phyloP scores from a whole-genome alignment of 768 basidiomycete genomes.

The Paxillus rubicundulus region DNA sequence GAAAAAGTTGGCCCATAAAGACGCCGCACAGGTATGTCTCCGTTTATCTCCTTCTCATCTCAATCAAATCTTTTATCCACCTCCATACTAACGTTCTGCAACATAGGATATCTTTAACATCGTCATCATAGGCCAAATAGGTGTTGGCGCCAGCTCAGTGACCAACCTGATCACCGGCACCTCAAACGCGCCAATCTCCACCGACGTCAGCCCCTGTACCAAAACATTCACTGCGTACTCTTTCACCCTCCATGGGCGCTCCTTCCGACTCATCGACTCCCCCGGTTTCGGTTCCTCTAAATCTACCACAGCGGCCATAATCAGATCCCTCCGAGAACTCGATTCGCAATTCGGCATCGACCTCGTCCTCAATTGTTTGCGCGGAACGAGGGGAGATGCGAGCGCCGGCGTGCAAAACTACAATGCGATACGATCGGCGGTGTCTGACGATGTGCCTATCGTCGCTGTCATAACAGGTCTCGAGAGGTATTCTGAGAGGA shows the following conservation, averaged over 20 bases:
- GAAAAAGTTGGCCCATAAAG: constrained; percentile 20
- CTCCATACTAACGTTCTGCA: neutral
- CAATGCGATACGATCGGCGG: constrained; percentile 24
- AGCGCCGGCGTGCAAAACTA: constrained; percentile 30
- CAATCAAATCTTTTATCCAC: neutral
- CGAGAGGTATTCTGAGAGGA: constrained; percentile 30
- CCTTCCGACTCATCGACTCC: constrained; percentile 30
- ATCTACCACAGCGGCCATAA: constrained; percentile 21
- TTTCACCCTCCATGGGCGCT: constrained; percentile 25
- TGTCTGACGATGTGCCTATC: constrained; percentile 33
- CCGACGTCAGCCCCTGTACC: constrained; percentile 30
- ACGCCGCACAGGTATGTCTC: constrained; percentile 18
- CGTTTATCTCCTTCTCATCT: neutral
- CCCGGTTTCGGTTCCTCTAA: constrained; percentile 30
- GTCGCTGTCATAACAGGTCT: constrained; percentile 30
- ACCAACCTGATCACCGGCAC: constrained; percentile 36
- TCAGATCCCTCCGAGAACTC: constrained; percentile 27
- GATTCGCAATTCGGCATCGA: constrained; percentile 26
- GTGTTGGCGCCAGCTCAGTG: constrained; percentile 39
- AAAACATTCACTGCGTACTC: constrained; percentile 22
- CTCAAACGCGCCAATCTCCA: constrained; percentile 21
- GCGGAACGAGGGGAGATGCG: constrained; percentile 27
- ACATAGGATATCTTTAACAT: constrained; percentile 28
- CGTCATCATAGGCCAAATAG: constrained; percentile 31
- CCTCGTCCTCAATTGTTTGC: constrained; percentile 28